Evolutionary conservation across 345 rosid genomes (phyloP).

Genomic region (Eucalyptus pauciflora): DNA sequence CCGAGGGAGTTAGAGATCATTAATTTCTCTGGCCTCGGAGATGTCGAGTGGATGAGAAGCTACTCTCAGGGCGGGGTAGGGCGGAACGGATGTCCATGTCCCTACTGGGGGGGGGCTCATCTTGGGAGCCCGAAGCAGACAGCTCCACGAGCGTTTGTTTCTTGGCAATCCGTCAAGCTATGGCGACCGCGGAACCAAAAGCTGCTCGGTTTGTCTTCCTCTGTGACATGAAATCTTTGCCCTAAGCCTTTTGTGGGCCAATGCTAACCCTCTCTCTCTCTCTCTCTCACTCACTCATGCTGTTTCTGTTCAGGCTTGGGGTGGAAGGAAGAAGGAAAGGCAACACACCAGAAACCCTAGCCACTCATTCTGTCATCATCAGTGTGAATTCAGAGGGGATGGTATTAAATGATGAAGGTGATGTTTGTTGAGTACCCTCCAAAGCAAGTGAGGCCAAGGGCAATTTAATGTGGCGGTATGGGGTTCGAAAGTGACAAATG

Average conservation of each 20-base stretch:
- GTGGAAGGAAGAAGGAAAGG: not conserved
- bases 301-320: not conserved
- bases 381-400: not conserved
- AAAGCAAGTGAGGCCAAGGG: not conserved
- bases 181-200: not conserved
- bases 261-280: not conserved
- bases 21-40: not conserved
- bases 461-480: not conserved
- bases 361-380: not conserved
- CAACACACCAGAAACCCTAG: not conserved
- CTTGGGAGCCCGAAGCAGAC: not conserved
- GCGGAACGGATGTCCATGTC: not conserved
- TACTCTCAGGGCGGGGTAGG: not conserved
- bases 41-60: not conserved
- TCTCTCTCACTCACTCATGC: not conserved
- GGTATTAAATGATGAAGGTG: not conserved
- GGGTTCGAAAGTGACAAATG: not conserved
- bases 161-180: not conserved
- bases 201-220: not conserved
- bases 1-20: not conserved
- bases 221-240: not conserved
- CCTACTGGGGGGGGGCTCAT: not conserved
- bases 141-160: not conserved
- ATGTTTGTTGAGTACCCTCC: not conserved
- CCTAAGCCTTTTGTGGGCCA: not conserved